Percentiles rank a stretch among this genome's conserved stretches.
Conservation (phyloP, 345 rosid genomes). For the Stellera chamaejasme region DNA sequence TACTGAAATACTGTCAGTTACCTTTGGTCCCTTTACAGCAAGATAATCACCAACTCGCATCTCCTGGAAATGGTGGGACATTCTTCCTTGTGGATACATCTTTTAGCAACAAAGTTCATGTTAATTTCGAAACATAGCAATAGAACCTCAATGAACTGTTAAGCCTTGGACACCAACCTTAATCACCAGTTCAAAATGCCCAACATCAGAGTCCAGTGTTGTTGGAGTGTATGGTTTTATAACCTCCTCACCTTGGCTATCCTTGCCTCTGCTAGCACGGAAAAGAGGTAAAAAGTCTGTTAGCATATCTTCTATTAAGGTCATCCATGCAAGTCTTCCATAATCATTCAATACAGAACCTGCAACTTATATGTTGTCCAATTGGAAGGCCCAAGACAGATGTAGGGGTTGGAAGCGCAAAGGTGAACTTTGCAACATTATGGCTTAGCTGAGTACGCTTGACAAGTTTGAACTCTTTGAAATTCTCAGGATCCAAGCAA, state of each 20-base stretch:
- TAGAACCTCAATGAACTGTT: not conserved
- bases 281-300: not conserved
- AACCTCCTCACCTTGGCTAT: conserved; percentile 80
- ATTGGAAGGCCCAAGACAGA: conserved; percentile 92
- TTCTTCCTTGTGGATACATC: conserved; percentile 99
- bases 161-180: conserved; percentile 43
- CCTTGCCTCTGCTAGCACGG: conserved; percentile 56
- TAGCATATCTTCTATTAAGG: not conserved
- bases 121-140: conserved; percentile 4
- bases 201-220: conserved; percentile 89
- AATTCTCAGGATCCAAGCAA: conserved; percentile 81
- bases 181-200: conserved; percentile 74
- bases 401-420: conserved; percentile 67
- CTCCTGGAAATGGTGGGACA: conserved; percentile 99
- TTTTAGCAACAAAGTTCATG: conserved; percentile 12
- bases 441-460: conserved; percentile 80
- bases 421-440: conserved; percentile 88
- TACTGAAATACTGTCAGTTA: conserved; percentile 14
- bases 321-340: too few relatives aligned
- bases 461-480: conserved; percentile 86
- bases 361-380: conserved; percentile 98
- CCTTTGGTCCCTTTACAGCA: conserved; percentile 98
- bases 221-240: conserved; percentile 93
- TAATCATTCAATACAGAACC: conserved; percentile 21
- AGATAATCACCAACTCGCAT: conserved; percentile 78